Percentiles rank a stretch among this genome's conserved stretches.
These are phyloP conservation scores for Podila minutissima DNA, from an alignment of 192 early-diverging fungal genomes.

Conservation along the genomic window DNA sequence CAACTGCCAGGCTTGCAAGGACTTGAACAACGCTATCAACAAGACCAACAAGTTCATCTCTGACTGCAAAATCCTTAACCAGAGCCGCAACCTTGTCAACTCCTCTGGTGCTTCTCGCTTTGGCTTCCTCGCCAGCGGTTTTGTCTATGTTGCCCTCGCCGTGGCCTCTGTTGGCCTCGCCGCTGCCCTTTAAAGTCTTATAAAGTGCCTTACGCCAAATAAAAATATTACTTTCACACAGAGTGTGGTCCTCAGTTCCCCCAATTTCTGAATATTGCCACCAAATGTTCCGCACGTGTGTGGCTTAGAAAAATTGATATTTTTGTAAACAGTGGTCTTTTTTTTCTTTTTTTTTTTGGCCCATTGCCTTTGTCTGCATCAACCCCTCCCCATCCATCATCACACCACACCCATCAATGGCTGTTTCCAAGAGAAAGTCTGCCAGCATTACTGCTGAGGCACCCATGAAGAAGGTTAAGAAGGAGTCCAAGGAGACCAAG, in stretches of 20 bases:
- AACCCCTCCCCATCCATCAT: background rate
- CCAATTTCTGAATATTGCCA: background rate
- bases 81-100: constrained; percentile 15
- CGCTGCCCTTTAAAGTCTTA: constrained; percentile 2
- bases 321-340: background rate
- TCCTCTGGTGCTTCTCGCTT: constrained; percentile 3
- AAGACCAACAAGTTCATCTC: constrained; percentile 27
- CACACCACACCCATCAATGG: constrained; percentile 14
- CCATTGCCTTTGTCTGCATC: constrained; percentile 4
- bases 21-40: constrained; percentile 23
- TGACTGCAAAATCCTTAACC: constrained; percentile 19
- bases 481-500: constrained; percentile 7
- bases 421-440: constrained; percentile 49
- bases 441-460: constrained; percentile 37
- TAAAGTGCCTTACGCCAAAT: background rate
- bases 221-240: background rate
- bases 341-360: constrained; percentile 5
- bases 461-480: constrained; percentile 49
- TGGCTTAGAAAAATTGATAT: background rate
- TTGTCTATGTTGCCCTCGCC: background rate
- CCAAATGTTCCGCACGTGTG: background rate
- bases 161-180: constrained; percentile 2
- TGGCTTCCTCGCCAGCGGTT: background rate
- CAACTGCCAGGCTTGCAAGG: constrained; percentile 21
- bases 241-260: no score